phyloP scores from a whole-genome alignment of 257 asterid species.

The Rauvolfia tetraphylla region DNA sequence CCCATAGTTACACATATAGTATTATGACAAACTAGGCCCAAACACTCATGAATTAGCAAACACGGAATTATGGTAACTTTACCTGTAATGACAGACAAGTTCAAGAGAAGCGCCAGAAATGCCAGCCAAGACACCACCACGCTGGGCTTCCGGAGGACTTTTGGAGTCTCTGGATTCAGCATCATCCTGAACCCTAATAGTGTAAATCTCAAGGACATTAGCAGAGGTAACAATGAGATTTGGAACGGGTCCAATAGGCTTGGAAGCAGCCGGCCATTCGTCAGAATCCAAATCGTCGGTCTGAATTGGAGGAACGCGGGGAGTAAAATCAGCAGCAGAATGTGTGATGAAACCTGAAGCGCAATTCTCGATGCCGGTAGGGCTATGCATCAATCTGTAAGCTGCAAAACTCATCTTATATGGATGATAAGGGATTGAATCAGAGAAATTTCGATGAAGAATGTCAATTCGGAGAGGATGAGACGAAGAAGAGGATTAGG shows the following conservation, averaged over 20 bases:
- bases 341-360: constrained; percentile 84
- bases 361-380: constrained; percentile 88
- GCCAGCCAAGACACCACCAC: constrained; percentile 84
- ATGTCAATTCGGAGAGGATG: neutral
- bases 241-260: constrained; percentile 67
- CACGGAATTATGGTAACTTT: neutral
- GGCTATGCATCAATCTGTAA: constrained; percentile 82
- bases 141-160: constrained; percentile 49
- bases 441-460: neutral
- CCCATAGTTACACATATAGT: neutral
- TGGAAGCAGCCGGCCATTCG: constrained; percentile 54
- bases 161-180: constrained; percentile 41
- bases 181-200: constrained; percentile 65
- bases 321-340: constrained; percentile 55
- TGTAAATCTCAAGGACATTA: constrained; percentile 73
- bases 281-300: constrained; percentile 79
- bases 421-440: neutral
- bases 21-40: neutral
- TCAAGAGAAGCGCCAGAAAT: constrained; percentile 77
- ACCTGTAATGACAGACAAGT: constrained; percentile 89
- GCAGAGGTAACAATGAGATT: constrained; percentile 75
- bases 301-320: constrained; percentile 41
- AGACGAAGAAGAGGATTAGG: neutral
- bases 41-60: neutral
- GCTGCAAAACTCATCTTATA: constrained; percentile 80